These are phyloP conservation scores for Ascochyta pisi DNA, from an alignment of 2,329 filamentous ascomycete genomes.

Conservation along the genomic window DNA sequence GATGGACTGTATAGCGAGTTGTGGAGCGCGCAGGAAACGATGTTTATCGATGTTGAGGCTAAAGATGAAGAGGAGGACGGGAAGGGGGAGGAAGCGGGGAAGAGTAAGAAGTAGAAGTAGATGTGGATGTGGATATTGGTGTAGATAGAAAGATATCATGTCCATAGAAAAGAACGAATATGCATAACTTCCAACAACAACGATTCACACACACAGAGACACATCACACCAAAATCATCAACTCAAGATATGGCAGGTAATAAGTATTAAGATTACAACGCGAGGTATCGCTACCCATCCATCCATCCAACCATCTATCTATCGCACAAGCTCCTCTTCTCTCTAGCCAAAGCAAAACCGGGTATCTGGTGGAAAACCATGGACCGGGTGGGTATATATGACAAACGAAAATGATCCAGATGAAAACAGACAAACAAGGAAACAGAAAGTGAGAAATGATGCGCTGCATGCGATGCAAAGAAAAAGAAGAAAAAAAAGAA, in stretches of 20 bases:
- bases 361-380: constrained; percentile 6
- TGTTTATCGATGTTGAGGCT: constrained; percentile 36
- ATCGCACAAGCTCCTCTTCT: neutral
- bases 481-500: too few species aligned
- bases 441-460: neutral
- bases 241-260: neutral
- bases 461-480: neutral
- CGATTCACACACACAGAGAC: too few species aligned
- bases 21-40: constrained; percentile 70
- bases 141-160: neutral
- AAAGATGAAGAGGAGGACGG: constrained; percentile 13
- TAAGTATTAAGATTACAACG: neutral
- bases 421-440: too few species aligned
- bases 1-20: constrained; percentile 86
- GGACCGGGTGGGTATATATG: constrained; percentile 15
- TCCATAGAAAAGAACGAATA: too few species aligned
- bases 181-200: too few species aligned
- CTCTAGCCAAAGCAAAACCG: neutral
- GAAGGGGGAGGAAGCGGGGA: constrained; percentile 2
- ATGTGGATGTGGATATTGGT: neutral
- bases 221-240: too few species aligned
- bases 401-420: constrained; percentile 10
- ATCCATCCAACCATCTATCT: too few species aligned
- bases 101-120: neutral
- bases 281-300: too few species aligned